Percentiles rank a stretch among this genome's conserved stretches.
Evolutionary conservation across 1,284 basidiomycete species (phyloP).

Genomic region (Cryptococcus amylolentus): DNA sequence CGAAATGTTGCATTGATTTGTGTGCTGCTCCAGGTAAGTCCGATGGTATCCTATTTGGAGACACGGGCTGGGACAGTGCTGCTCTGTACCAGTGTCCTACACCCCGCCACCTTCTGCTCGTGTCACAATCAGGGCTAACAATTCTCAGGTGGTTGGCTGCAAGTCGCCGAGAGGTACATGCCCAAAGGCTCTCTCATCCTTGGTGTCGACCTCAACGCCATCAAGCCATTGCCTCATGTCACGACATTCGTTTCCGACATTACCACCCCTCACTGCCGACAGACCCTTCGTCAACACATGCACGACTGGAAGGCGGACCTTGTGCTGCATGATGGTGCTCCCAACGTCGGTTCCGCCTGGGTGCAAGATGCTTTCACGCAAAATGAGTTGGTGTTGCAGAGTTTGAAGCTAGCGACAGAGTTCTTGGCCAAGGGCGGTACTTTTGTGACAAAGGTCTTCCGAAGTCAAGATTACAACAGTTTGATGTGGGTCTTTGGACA

Average conservation of each 20-base stretch:
- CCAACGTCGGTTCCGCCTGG: slow-evolving; percentile 99
- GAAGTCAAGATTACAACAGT: slow-evolving; percentile 97
- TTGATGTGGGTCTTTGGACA: slow-evolving; percentile 99
- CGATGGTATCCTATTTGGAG: too few relatives aligned
- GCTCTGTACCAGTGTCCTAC: too few relatives aligned
- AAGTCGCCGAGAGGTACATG: slow-evolving; percentile 99
- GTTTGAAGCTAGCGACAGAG: slow-evolving; percentile 92
- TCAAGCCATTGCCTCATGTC: slow-evolving; percentile 91
- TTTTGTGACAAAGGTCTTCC: slow-evolving; percentile 98
- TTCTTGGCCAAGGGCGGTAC: slow-evolving; percentile 91
- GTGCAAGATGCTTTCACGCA: slow-evolving; percentile 98
- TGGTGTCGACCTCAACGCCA: slow-evolving; percentile 94
- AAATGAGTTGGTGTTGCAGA: slow-evolving; percentile 94
- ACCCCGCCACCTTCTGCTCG: too few relatives aligned
- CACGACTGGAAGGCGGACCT: slow-evolving; percentile 99
- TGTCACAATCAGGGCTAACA: too few relatives aligned
- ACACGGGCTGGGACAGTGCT: too few relatives aligned
- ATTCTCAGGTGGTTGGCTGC: slow-evolving; percentile 73
- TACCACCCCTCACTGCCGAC: slow-evolving; percentile 86
- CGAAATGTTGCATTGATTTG: slow-evolving; percentile 94
- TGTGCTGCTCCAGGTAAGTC: slow-evolving; percentile 85
- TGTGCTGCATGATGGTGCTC: slow-evolving; percentile 99
- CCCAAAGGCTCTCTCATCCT: slow-evolving; percentile 91
- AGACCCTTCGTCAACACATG: slow-evolving; percentile 78
- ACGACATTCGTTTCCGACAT: slow-evolving; percentile 94